These are phyloP conservation scores for Toxicodendron radicans DNA, from an alignment of 345 rosid species.

Conservation along the genomic window DNA sequence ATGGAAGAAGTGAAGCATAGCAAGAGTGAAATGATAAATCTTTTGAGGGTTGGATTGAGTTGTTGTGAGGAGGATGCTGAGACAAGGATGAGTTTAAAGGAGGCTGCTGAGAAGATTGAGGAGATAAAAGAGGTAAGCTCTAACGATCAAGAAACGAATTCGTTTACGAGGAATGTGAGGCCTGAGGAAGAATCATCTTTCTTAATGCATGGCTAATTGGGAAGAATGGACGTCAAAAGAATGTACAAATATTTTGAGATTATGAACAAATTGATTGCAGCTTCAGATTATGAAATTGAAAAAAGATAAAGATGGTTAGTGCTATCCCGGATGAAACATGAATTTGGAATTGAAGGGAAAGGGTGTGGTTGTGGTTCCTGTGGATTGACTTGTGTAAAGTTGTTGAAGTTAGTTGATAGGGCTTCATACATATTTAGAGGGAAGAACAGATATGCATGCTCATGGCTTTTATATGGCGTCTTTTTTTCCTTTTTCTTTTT, in stretches of 20 bases:
- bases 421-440: neutral
- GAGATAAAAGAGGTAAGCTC: conserved; percentile 36
- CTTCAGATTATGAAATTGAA: neutral
- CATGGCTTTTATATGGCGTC: neutral
- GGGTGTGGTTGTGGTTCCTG: neutral
- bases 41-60: conserved; percentile 70
- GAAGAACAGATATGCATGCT: neutral
- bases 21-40: conserved; percentile 56
- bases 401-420: neutral
- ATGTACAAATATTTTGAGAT: neutral
- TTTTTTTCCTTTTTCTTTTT: neutral
- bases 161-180: conserved; percentile 26
- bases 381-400: neutral
- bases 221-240: neutral
- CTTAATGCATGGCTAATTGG: conserved; percentile 30
- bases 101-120: conserved; percentile 50
- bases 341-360: neutral
- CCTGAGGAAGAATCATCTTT: conserved; percentile 29
- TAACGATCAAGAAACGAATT: conserved; percentile 1
- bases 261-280: neutral
- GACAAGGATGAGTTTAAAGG: conserved; percentile 44
- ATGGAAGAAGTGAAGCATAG: conserved; percentile 51
- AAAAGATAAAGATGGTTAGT: neutral
- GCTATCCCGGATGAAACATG: neutral
- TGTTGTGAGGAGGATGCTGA: conserved; percentile 69